Evolutionary conservation across 208 protist species (phyloP).

Genomic region (Pavlovales sp.): DNA sequence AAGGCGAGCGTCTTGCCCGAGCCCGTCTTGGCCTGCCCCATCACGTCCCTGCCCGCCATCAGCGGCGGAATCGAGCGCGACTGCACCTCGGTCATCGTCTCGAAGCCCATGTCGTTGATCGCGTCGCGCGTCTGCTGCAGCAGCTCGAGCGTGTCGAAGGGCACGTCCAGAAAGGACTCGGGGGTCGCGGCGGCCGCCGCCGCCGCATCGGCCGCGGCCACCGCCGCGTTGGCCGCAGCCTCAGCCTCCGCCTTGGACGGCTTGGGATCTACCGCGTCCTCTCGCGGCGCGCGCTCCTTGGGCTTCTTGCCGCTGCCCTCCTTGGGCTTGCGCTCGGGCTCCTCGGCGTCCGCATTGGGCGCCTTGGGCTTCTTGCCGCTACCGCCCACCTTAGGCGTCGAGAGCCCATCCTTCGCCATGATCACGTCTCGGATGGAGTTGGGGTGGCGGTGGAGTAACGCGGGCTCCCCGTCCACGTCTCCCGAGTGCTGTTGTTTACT

Average conservation of each 20-base stretch:
- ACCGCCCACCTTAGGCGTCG: no score
- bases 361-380: no score
- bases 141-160: conserved; percentile 58
- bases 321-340: neutral
- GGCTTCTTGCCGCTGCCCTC: neutral
- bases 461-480: no score
- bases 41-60: conserved; percentile 76
- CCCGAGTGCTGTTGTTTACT: no score
- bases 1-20: conserved; percentile 90
- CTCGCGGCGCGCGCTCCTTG: neutral
- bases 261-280: neutral
- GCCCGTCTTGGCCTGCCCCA: conserved; percentile 86
- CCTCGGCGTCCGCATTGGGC: no score
- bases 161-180: neutral
- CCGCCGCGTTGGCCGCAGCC: neutral
- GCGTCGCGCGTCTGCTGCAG: conserved; percentile 57
- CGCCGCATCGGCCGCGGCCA: neutral
- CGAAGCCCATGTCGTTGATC: conserved; percentile 74
- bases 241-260: neutral
- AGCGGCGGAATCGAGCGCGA: conserved; percentile 77
- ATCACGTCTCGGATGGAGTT: no score
- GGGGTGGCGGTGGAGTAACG: no score
- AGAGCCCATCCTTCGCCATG: no score
- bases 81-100: conserved; percentile 90
- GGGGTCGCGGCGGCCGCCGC: neutral